Base-by-base conservation (phyloP, 768 basidiomycete species). In the Fomitopsis pulvina region DNA sequence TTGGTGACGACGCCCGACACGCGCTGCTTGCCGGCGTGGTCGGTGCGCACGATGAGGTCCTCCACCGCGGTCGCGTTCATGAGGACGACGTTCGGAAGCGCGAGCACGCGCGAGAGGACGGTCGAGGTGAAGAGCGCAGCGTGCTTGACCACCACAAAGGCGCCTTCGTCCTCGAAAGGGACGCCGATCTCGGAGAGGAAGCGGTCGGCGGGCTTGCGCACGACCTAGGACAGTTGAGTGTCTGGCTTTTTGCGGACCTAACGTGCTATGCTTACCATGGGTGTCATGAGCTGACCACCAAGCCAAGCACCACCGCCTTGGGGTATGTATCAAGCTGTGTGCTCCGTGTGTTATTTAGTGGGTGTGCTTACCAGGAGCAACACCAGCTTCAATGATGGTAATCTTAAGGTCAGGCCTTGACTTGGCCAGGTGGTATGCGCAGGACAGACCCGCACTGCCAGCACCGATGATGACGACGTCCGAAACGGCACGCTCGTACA, bases 51-150 rank as follows among this genome's bases (percentile, higher is more conserved):
- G 66, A 89, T 81, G 41, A 89, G 75, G 62, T 89, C 87, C 63
- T 89, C 86, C n/a, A 85, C 84, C 6, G 85, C 80, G 2, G 86
- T 89, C 22, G 84, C 84, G 66, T 87, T 87, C 73, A 87, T 78
- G 66, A 87, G 65, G 27, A 83, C 78, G 44, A 87, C 82, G 57
- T 87, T 87, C 14, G 81, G 81, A 56, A 82, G 68, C 11, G 81
- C 74, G 52, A 87, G 77, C 48, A 87, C 83, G 41, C 78, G 77
- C 50, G 83, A 82, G 30, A 91, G 70, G 41, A 88, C 65, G 1
- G 86, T 88, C 12, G 85, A 81, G 2, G 87, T 91, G 73, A 89
- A 89, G 52, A 89, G 71, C 0, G 86, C 87, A 1, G 87, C 85
- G 56, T 89, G 87, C 63, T 87, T 86, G 57, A 91, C 86, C 53